Evolutionary conservation across 495 filamentous ascomycete genomes (phyloP), one percentile per base, ranked within the genome.

Genomic region (Xylaria telfairii): DNA sequence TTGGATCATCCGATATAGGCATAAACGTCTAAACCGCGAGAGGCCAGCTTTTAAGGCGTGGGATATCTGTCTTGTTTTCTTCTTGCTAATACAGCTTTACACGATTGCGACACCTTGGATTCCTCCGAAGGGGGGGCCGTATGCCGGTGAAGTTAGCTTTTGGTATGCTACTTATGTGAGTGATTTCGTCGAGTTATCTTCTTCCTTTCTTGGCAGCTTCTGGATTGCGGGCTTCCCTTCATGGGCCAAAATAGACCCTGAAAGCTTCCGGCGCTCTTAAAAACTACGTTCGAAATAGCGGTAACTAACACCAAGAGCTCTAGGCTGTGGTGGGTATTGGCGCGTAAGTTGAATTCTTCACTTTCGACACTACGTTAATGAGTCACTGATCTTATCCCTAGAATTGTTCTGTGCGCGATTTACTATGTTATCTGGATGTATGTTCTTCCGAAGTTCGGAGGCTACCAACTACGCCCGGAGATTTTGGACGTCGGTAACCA

Each of bases 71-170:
- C 72, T 90, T 13, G 80, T 82, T 15, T 90, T 91, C 73, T 82
- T 84, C 17, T 84, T 90, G 42, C 54, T 88, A 1, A 78, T 87
- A 0, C 84, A 88, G 41, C 39, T 87, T 0, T 91, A 89, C 71
- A 78, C 89, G 63, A 75, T 92, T 26, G 81, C 88, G 12, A 88
- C 88, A 75, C 90, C 90, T 6, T 92, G 90, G 90, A 91, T 89
- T 68, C 89, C 90, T 32, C 90, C 90, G 0, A 81, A 80, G 1
- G 81, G 77, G 4, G 90, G 90, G 0, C 81, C 83, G 0, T 82
- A 81, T 49, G 87, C 85, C 1, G 89, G 89, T 0, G 84, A 88
- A 67, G 88, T 91, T 2, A 89, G 85, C 60, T 91, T 92, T 72
- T 91, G 89, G 88, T 91, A 91, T 69, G 89, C 82, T 4, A 90